Base-by-base conservation (phyloP, 2,329 filamentous ascomycete species). In the Trichoderma oligosporum region DNA sequence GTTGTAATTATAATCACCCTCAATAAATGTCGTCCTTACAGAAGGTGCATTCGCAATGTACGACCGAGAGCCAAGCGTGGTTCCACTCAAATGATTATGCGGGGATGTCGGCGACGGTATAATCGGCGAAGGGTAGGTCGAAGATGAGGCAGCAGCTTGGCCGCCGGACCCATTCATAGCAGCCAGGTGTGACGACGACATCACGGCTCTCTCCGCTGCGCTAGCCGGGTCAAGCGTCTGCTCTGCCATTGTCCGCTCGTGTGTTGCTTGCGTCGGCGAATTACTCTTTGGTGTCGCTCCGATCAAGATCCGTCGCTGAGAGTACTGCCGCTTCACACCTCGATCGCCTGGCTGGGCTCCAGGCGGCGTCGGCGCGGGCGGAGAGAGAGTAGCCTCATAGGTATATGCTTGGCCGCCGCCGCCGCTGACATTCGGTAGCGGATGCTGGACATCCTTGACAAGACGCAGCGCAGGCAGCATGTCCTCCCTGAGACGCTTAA, bases 391-490 rank as follows among this genome's bases (percentile, higher is more conserved):
- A 12, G 42, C 67, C 62, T 84, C 82, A 69, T 83, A 85, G 57
- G 70, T 68, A 66, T 82, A 82, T 41, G 65, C 67, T 59, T 75
- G 75, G 39, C 47, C 63, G 57, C n/a, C n/a, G n/a, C n/a, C n/a
- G 66, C 68, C 66, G 62, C 68, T 69, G 54, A 76, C 58, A 48
- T 74, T 75, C 39, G 92, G 92, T 20, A 97, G 78, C 33, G 93
- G 93, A 68, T 96, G 90, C 62, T 91, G 89, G 65, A 88, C 88
- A 70, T 97, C 92, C 75, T 97, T 97, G 66, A 87, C 88, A 67
- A 96, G 85, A 61, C 92, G 89, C 67, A 97, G 84, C 18, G 96
- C 87, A 3, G 94, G 93, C 29, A 97, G 79, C 68, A 97, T 84
- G 68, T 99, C 94, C 72, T 97, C 93, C 57, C 94, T 83, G 61